Conservation (phyloP, 208 protist genomes). For the Leishmania mexicana region DNA sequence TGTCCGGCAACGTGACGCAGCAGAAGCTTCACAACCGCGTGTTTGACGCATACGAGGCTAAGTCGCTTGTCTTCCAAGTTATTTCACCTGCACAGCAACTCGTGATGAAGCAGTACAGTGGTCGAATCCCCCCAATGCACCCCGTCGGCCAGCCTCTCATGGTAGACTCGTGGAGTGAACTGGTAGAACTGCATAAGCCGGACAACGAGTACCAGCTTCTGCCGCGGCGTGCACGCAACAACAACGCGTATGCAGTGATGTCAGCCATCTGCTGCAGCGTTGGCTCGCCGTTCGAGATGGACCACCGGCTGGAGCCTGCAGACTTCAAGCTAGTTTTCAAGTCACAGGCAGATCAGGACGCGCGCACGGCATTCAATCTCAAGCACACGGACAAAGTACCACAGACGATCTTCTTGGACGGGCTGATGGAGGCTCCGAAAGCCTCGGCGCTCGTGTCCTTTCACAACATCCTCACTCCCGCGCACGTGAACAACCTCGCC, state of each 20-base stretch:
- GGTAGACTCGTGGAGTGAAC: constrained; percentile 80
- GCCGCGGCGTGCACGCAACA: constrained; percentile 75
- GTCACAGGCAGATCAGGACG: constrained; percentile 62
- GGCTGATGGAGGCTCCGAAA: constrained; percentile 60
- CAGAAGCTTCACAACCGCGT: constrained; percentile 92
- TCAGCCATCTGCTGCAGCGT: constrained; percentile 76
- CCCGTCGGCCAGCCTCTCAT: constrained; percentile 77
- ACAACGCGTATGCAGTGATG: constrained; percentile 75
- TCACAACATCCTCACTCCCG: constrained; percentile 53
- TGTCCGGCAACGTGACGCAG: constrained; percentile 84
- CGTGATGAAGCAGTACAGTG: constrained; percentile 72
- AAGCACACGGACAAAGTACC: constrained; percentile 71
- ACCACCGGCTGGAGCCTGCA: constrained; percentile 80
- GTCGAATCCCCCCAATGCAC: constrained; percentile 71
- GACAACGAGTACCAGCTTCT: constrained; percentile 85
- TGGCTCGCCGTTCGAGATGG: constrained; percentile 86
- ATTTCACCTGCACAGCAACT: constrained; percentile 76
- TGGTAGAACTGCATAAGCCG: constrained; percentile 69
- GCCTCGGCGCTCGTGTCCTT: constrained; percentile 73
- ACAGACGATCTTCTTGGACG: constrained; percentile 78
- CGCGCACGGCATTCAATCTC: constrained; percentile 79
- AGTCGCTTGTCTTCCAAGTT: constrained; percentile 87
- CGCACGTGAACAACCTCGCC: constrained; percentile 64
- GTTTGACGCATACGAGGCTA: constrained; percentile 92
- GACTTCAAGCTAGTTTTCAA: constrained; percentile 90